Conservation (phyloP, 768 basidiomycete genomes). For the Obba rivulosa region DNA sequence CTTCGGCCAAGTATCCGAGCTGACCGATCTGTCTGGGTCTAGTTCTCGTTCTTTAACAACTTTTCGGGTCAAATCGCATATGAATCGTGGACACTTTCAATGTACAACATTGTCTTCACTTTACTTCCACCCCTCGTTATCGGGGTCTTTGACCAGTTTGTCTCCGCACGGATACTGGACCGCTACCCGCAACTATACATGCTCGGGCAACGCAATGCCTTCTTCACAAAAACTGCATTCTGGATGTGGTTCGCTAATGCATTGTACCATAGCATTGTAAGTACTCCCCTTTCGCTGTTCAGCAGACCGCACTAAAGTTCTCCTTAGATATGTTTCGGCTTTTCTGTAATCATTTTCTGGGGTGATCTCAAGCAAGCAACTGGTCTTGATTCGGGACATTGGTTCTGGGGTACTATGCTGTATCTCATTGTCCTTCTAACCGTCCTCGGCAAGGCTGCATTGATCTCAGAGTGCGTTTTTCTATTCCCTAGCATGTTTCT, state of each 20-base stretch:
- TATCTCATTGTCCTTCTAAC: slow-evolving; percentile 92
- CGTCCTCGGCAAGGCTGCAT: slow-evolving; percentile 93
- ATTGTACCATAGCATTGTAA: slow-evolving; percentile 81
- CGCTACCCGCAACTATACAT: slow-evolving; percentile 95
- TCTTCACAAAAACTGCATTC: slow-evolving; percentile 87
- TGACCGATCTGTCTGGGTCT: slow-evolving; percentile 1
- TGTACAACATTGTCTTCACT: slow-evolving; percentile 96
- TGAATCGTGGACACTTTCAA: slow-evolving; percentile 97
- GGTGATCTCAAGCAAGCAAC: slow-evolving; percentile 79
- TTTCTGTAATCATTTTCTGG: slow-evolving; percentile 89
- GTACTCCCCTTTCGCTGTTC: slow-evolving; percentile 20
- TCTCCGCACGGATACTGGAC: slow-evolving; percentile 93
- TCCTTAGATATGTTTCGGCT: slow-evolving; percentile 73
- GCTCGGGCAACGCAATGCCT: slow-evolving; percentile 90
- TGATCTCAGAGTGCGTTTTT: slow-evolving; percentile 87
- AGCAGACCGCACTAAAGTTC: slow-evolving; percentile 1
- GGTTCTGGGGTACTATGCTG: slow-evolving; percentile 98
- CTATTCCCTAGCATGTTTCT: not conserved
- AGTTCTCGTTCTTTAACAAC: slow-evolving; percentile 99
- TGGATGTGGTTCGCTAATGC: slow-evolving; percentile 92
- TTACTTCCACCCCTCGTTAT: slow-evolving; percentile 95
- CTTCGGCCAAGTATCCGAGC: not conserved
- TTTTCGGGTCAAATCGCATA: slow-evolving; percentile 98
- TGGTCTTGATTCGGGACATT: slow-evolving; percentile 87
- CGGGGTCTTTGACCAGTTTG: slow-evolving; percentile 97